These are phyloP conservation scores for Kwoniella bestiolae DNA, from an alignment of 768 basidiomycete species.

Conservation along the genomic window DNA sequence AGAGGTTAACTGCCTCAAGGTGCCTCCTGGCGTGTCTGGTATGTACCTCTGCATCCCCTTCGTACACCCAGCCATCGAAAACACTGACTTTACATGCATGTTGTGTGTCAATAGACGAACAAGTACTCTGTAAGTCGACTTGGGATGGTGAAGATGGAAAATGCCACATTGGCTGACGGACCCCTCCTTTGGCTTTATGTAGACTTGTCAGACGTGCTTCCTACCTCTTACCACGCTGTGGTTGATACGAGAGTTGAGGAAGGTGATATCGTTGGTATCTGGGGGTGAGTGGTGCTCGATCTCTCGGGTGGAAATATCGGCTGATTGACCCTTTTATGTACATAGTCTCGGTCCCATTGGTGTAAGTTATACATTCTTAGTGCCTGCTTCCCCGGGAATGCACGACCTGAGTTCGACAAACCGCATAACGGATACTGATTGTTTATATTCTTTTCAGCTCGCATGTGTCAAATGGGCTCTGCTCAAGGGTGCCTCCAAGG, in stretches of 20 bases:
- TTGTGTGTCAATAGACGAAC: conserved; percentile 28
- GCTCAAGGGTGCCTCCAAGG: conserved; percentile 70
- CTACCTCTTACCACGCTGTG: conserved; percentile 75
- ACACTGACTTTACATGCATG: conserved; percentile 3
- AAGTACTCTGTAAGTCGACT: conserved; percentile 36
- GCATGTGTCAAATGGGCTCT: conserved; percentile 64
- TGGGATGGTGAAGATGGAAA: background rate
- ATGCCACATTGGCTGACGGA: background rate
- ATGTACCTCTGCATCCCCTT: conserved; percentile 59
- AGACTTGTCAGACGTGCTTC: conserved; percentile 63
- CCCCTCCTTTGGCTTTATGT: conserved; percentile 1
- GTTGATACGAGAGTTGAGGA: conserved; percentile 73
- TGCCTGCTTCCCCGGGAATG: too few species aligned
- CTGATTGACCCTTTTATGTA: background rate
- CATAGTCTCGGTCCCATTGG: conserved; percentile 68
- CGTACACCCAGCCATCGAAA: background rate
- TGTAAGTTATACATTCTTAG: conserved; percentile 47
- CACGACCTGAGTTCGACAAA: too few species aligned
- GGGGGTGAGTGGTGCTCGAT: conserved; percentile 61
- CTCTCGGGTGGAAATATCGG: background rate
- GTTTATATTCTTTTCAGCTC: conserved; percentile 52
- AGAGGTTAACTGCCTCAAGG: conserved; percentile 71
- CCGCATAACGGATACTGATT: background rate
- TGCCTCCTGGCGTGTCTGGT: conserved; percentile 70
- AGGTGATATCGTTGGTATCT: conserved; percentile 73